Percentiles rank a stretch among this genome's conserved stretches.
phyloP scores from a whole-genome alignment of 177 flowering plant genomes.

The Vitis hybrid region DNA sequence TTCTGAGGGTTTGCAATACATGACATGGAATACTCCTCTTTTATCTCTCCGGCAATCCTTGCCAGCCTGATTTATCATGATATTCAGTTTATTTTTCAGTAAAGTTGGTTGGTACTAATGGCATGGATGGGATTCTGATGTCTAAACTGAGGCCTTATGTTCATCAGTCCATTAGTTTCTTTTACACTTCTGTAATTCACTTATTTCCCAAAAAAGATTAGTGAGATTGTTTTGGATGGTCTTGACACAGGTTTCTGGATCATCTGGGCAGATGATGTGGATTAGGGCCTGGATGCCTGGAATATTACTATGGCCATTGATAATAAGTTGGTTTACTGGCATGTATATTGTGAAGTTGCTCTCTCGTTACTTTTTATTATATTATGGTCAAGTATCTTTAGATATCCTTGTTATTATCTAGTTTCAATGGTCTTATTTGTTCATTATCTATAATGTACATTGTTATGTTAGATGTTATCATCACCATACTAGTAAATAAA shows the following conservation, averaged over 20 bases:
- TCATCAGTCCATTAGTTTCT: neutral
- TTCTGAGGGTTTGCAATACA: too few relatives aligned
- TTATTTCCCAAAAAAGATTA: neutral
- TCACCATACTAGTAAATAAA: neutral
- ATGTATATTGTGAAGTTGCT: too few relatives aligned
- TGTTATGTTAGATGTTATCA: neutral
- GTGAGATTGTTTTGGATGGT: neutral
- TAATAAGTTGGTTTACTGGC: conserved; percentile 47
- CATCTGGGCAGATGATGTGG: conserved; percentile 94
- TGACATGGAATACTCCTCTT: too few relatives aligned
- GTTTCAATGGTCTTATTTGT: too few relatives aligned
- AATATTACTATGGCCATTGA: conserved; percentile 74
- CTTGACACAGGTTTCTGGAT: conserved; percentile 65
- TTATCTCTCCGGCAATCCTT: too few relatives aligned
- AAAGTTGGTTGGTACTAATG: neutral
- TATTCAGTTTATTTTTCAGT: neutral
- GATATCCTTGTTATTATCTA: too few relatives aligned
- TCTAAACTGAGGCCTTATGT: neutral
- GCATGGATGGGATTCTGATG: neutral
- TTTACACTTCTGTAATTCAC: neutral
- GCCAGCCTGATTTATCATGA: neutral
- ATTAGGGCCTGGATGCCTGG: conserved; percentile 64
- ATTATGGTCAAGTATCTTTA: too few relatives aligned
- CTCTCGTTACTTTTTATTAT: neutral
- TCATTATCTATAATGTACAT: too few relatives aligned